Percentiles rank a stretch among this genome's conserved stretches.
These are phyloP conservation scores for Kwoniella shandongensis DNA, from an alignment of 768 basidiomycete species.

Conservation along the genomic window DNA sequence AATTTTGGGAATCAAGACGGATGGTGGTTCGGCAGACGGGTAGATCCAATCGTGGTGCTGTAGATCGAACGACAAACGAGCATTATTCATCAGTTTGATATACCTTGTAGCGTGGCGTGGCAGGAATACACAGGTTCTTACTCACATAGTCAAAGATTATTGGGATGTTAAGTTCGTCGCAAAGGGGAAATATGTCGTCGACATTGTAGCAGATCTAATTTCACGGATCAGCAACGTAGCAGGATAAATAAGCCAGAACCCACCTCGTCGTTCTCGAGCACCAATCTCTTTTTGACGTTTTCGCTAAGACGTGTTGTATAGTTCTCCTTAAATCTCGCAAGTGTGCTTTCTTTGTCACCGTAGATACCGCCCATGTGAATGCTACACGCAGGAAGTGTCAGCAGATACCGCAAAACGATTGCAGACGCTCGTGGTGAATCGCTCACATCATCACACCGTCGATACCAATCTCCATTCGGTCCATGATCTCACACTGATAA, in stretches of 20 bases:
- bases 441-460: constrained; percentile 81
- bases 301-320: constrained; percentile 63
- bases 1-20: constrained; percentile 68
- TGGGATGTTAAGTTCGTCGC: constrained; percentile 76
- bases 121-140: neutral
- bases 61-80: constrained; percentile 56
- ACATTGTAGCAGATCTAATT: constrained; percentile 81
- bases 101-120: no score
- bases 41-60: constrained; percentile 73
- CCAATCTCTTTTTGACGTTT: constrained; percentile 69
- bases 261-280: constrained; percentile 94
- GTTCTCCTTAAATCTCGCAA: constrained; percentile 71
- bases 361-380: constrained; percentile 75
- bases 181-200: constrained; percentile 81
- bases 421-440: neutral
- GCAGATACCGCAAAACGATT: constrained; percentile 7
- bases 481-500: constrained; percentile 86
- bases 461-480: constrained; percentile 70
- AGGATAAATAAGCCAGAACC: constrained; percentile 21
- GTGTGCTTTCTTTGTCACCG: constrained; percentile 70
- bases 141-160: constrained; percentile 55
- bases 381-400: neutral
- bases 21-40: constrained; percentile 58
- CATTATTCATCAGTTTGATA: constrained; percentile 51
- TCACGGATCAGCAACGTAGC: constrained; percentile 38